phyloP scores from a whole-genome alignment of 139 green algal genomes.

The Picochlorum sp. region DNA sequence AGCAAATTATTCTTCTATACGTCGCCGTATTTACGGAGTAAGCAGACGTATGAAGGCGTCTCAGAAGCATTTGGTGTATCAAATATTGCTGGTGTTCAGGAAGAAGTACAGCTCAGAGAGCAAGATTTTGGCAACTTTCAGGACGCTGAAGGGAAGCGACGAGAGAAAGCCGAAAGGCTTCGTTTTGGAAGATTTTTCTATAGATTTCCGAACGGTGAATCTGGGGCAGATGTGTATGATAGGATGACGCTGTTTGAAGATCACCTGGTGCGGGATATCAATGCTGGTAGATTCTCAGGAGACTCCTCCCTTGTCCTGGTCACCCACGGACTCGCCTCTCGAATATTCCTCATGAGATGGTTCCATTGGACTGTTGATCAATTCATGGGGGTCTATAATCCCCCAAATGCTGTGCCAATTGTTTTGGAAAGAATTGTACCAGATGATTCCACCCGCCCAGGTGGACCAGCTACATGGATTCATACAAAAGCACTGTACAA shows the following conservation, averaged over 20 bases:
- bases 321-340: constrained; percentile 74
- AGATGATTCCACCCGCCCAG: constrained; percentile 11
- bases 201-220: constrained; percentile 82
- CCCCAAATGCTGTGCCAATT: constrained; percentile 50
- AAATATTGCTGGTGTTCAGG: constrained; percentile 55
- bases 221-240: constrained; percentile 87
- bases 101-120: constrained; percentile 82
- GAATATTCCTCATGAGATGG: constrained; percentile 89
- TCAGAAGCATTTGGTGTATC: constrained; percentile 17
- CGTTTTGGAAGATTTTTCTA: constrained; percentile 89
- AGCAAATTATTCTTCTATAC: constrained; percentile 77
- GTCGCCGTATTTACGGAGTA: constrained; percentile 63
- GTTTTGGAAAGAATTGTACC: constrained; percentile 37
- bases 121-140: constrained; percentile 77
- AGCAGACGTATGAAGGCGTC: constrained; percentile 62
- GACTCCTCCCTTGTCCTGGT: constrained; percentile 72
- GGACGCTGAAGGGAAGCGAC: constrained; percentile 60
- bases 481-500: constrained; percentile 67
- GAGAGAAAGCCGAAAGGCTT: constrained; percentile 72
- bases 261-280: constrained; percentile 69
- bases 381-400: constrained; percentile 83
- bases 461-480: constrained; percentile 34
- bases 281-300: constrained; percentile 51
- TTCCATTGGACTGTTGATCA: constrained; percentile 76
- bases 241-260: constrained; percentile 85